These are phyloP conservation scores for Ophiostoma montium DNA, from an alignment of 2,329 filamentous ascomycete genomes.

Conservation along the genomic window DNA sequence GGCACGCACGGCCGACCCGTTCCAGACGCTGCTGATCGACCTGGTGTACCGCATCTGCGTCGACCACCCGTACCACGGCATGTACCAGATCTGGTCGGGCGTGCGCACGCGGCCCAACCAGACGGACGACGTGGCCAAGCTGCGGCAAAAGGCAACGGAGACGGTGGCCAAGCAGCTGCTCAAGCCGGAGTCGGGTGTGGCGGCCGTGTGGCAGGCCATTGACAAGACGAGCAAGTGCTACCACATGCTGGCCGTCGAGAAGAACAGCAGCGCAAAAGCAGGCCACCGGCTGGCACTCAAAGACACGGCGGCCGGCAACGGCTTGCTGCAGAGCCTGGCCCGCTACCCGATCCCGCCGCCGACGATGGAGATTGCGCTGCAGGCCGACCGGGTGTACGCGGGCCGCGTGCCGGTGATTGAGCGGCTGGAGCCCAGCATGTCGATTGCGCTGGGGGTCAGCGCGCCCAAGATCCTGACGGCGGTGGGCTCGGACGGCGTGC, in stretches of 20 bases:
- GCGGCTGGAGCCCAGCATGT: slow-evolving; percentile 60
- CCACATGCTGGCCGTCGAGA: slow-evolving; percentile 49
- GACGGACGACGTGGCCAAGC: slow-evolving; percentile 60
- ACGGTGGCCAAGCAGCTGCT: slow-evolving; percentile 49
- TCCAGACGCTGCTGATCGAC: slow-evolving; percentile 61
- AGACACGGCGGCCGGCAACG: slow-evolving; percentile 47
- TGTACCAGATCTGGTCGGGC: slow-evolving; percentile 90
- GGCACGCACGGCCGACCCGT: slow-evolving; percentile 44
- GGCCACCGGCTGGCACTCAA: slow-evolving; percentile 43
- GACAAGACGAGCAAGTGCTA: slow-evolving; percentile 59
- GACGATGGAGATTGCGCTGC: slow-evolving; percentile 72
- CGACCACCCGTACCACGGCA: slow-evolving; percentile 91
- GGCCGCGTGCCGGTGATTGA: slow-evolving; percentile 54
- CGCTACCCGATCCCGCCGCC: slow-evolving; percentile 68
- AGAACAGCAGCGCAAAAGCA: slow-evolving; percentile 51
- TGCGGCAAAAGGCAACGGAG: slow-evolving; percentile 59
- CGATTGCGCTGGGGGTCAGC: slow-evolving; percentile 79
- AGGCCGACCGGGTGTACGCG: slow-evolving; percentile 59
- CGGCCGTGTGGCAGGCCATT: slow-evolving; percentile 53
- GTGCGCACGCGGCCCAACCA: slow-evolving; percentile 53
- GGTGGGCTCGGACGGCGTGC: slow-evolving; percentile 59
- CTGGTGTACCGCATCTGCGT: slow-evolving; percentile 73
- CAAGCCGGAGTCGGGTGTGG: slow-evolving; percentile 33
- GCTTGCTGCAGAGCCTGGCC: slow-evolving; percentile 47
- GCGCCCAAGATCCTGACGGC: slow-evolving; percentile 87